Base-by-base conservation (phyloP, 305 asterid genomes). In the Petunia hybrid region DNA sequence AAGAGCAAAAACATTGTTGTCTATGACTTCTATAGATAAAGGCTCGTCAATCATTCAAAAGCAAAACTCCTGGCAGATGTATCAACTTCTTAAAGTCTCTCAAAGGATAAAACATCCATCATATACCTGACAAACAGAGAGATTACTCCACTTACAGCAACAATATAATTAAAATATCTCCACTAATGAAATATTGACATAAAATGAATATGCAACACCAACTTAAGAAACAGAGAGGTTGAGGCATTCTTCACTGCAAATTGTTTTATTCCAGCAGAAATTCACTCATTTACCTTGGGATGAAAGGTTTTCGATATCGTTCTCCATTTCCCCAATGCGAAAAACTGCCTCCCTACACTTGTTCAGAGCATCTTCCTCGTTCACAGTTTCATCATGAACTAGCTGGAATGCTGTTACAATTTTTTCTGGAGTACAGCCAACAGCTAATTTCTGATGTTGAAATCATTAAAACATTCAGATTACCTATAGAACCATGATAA, bases 361-460 rank as follows among this genome's bases (percentile, higher is more conserved):
- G 85, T 80, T 83, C 64, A 92, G 82, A 75, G 97, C 93, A 59
- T 79, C 85, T 88, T 96, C 97, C 89, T 94, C 98, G 77, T 87
- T 88, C 81, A 64, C 87, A 86, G 79, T 83, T 83, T 91, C 97
- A 85, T 92, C 98, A 79, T 92, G 94, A 61, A 91, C 90, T 85
- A 78, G 84, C 73, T 94, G 97, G 89, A 91, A 89, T 51, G 97
- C 92, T 84, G 97, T 91, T 82, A 96, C 40, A 40, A 96, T 93
- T 85, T 87, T 96, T 85, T 94, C 99, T 14, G 97, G 95, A 83
- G 90, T 85, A 80, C 90, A 92, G 76, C 98, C 98, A 81, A 96
- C 93, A 84, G 95, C 89, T 91, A 96, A 82, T 96, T 96, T 96
- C 99, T 96, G 89, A 82, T 81, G 80, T 83, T 75, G 61, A 56